phyloP scores from a whole-genome alignment of 345 rosid species.

The Gossypium raimondii region DNA sequence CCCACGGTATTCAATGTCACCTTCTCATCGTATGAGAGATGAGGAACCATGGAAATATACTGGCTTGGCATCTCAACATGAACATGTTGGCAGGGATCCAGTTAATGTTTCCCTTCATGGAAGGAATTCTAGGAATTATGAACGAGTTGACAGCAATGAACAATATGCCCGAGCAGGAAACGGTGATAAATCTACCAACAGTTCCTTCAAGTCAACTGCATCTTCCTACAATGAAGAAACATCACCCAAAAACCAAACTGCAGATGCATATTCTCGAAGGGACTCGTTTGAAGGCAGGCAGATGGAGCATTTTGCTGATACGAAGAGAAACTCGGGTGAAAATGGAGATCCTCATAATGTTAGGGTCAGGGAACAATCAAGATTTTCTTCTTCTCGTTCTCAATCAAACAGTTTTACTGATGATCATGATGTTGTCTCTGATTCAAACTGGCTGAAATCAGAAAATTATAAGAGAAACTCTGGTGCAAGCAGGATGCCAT shows the following conservation, averaged over 20 bases:
- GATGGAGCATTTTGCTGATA: constrained; percentile 26
- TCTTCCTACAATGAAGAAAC: constrained; percentile 22
- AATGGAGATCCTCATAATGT: constrained; percentile 29
- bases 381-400: constrained; percentile 39
- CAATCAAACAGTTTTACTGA: constrained; percentile 33
- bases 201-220: constrained; percentile 31
- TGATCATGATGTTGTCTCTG: constrained; percentile 31
- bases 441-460: constrained; percentile 19
- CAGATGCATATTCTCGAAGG: constrained; percentile 42
- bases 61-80: constrained; percentile 30
- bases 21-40: constrained; percentile 28
- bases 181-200: constrained; percentile 17
- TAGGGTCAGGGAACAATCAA: constrained; percentile 34
- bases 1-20: constrained; percentile 33
- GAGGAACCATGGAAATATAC: neutral
- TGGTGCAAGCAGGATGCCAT: constrained; percentile 27
- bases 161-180: constrained; percentile 26
- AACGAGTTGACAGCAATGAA: constrained; percentile 19
- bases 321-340: constrained; percentile 34
- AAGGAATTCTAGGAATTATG: constrained; percentile 24
- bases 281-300: constrained; percentile 33
- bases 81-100: constrained; percentile 23
- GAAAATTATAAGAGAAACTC: constrained; percentile 28
- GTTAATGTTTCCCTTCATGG: constrained; percentile 16
- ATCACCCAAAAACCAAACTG: constrained; percentile 17